Conservation (phyloP, 441 rosid species). For the Jatropha podagrica region DNA sequence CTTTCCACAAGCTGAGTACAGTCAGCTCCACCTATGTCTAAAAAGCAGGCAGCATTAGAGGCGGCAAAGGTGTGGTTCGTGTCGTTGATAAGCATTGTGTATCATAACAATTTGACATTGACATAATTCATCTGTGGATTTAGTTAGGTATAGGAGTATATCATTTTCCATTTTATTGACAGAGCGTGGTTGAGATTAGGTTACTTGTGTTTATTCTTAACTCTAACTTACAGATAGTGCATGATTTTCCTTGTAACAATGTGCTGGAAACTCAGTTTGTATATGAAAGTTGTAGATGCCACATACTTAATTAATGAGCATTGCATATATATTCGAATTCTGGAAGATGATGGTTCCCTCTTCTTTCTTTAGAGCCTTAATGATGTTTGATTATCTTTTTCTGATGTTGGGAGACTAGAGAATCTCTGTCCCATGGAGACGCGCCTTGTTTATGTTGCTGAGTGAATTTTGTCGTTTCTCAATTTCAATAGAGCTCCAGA, state of each 20-base stretch:
- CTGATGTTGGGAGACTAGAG: too few species aligned
- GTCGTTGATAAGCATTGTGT: neutral
- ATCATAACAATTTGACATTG: conserved; percentile 19
- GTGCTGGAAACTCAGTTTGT: conserved; percentile 10
- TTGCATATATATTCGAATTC: neutral
- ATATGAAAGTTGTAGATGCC: neutral
- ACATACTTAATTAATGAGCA: neutral
- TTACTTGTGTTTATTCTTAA: conserved; percentile 19
- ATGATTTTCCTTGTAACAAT: conserved; percentile 10
- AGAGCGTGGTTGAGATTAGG: conserved; percentile 13
- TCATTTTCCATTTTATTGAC: neutral
- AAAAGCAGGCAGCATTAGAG: conserved; percentile 4
- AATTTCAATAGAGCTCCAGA: too few species aligned
- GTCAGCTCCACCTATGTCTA: neutral
- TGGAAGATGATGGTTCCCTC: too few species aligned
- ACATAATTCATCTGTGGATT: conserved; percentile 12
- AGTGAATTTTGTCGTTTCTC: too few species aligned
- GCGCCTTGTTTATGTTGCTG: too few species aligned
- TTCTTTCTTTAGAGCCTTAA: too few species aligned
- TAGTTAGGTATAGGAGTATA: conserved; percentile 19
- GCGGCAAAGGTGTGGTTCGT: neutral
- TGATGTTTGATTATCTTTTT: too few species aligned
- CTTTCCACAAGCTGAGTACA: conserved; percentile 5
- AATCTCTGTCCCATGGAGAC: too few species aligned
- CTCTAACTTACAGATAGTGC: conserved; percentile 16